Evolutionary conservation across 2,329 filamentous ascomycete genomes (phyloP).

Genomic region (Pleomassaria siparia): DNA sequence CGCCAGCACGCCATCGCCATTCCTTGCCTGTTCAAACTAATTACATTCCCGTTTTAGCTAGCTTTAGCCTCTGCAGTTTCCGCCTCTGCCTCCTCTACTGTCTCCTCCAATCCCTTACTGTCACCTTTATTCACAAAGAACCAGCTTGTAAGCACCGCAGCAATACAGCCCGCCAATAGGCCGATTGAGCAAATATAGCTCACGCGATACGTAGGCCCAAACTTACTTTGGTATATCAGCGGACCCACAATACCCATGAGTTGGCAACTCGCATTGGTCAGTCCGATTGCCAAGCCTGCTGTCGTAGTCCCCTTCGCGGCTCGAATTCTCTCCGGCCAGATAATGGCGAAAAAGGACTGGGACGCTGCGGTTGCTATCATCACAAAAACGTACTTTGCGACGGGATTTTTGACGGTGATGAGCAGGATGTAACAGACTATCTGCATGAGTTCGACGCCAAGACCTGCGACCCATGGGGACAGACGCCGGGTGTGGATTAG

Average conservation of each 20-base stretch:
- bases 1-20: too few species aligned
- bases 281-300: constrained; percentile 42
- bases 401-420: constrained; percentile 37
- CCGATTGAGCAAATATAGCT: constrained; percentile 42
- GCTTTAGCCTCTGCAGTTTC: background rate
- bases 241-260: constrained; percentile 46
- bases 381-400: constrained; percentile 46
- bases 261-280: constrained; percentile 39
- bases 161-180: constrained; percentile 25
- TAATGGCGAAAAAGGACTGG: constrained; percentile 43
- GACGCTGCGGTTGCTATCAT: constrained; percentile 45
- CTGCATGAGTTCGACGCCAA: constrained; percentile 33
- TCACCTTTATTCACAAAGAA: constrained; percentile 19
- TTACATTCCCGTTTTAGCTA: too few species aligned
- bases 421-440: constrained; percentile 46
- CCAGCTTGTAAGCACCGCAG: constrained; percentile 20
- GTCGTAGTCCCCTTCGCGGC: constrained; percentile 44
- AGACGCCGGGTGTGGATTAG: constrained; percentile 24
- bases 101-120: constrained; percentile 7
- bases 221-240: constrained; percentile 45
- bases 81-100: background rate
- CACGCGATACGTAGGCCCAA: constrained; percentile 43
- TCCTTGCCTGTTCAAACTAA: too few species aligned
- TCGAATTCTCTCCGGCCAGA: constrained; percentile 47
- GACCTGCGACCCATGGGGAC: constrained; percentile 23